Conservation (phyloP, 805 yeast genomes). For the Metschnikowia bowlesiae region DNA sequence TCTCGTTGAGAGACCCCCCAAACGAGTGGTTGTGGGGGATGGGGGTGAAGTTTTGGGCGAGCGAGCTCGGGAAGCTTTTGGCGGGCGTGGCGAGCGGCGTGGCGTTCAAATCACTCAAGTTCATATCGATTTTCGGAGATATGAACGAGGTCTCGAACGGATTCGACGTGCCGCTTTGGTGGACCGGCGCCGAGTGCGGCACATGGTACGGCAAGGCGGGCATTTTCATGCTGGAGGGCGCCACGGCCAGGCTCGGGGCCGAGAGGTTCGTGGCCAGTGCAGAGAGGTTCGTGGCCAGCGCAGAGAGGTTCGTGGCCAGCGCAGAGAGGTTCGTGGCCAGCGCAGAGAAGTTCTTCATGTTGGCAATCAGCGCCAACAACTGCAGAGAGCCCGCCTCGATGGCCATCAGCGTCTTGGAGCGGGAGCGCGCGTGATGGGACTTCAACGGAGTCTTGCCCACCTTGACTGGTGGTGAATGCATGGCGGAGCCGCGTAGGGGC, state of each 20-base stretch:
- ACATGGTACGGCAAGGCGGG: background rate
- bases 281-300: background rate
- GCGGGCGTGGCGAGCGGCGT: slow-evolving; percentile 18
- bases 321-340: background rate
- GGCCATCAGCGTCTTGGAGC: slow-evolving; percentile 14
- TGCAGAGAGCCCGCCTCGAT: slow-evolving; percentile 13
- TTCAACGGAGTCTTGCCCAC: slow-evolving; percentile 34
- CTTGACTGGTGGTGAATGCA: slow-evolving; percentile 18
- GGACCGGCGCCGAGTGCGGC: background rate
- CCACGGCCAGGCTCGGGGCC: background rate
- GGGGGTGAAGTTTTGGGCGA: slow-evolving; percentile 14
- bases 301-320: background rate
- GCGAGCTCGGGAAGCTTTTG: background rate
- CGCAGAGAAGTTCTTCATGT: slow-evolving; percentile 8
- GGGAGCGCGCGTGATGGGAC: slow-evolving; percentile 11
- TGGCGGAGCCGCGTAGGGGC: slow-evolving; percentile 25
- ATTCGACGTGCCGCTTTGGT: slow-evolving; percentile 1
- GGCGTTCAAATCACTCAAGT: slow-evolving; percentile 12
- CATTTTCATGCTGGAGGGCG: background rate
- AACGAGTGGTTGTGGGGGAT: slow-evolving; percentile 11
- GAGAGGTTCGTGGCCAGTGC: background rate
- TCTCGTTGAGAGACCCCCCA: slow-evolving; percentile 14
- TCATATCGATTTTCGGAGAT: slow-evolving; percentile 10
- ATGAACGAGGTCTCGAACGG: slow-evolving; percentile 13
- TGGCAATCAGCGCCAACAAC: slow-evolving; percentile 17